A percentile compares a stretch with the other conserved stretches of the same genome.
Evolutionary conservation across 768 basidiomycete genomes (phyloP).

Genomic region (Amanita polypyramis): DNA sequence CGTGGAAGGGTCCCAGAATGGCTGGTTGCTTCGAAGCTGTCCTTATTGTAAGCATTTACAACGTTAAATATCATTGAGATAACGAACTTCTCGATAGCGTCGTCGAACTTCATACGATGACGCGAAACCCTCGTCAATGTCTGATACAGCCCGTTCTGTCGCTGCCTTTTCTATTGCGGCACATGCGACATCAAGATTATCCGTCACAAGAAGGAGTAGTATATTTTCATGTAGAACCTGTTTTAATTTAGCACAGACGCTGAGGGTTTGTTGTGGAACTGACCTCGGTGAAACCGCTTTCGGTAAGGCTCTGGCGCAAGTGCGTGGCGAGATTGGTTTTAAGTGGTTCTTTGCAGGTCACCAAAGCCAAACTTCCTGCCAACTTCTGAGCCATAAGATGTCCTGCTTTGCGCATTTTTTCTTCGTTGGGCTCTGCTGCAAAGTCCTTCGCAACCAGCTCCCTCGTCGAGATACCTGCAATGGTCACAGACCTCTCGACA

Average conservation of each 20-base stretch:
- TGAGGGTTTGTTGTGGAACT: constrained; percentile 4
- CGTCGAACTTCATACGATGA: constrained; percentile 75
- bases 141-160: constrained; percentile 88
- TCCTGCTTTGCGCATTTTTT: constrained; percentile 83
- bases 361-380: constrained; percentile 90
- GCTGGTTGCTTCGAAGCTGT: constrained; percentile 55
- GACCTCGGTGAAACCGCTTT: constrained; percentile 87
- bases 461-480: constrained; percentile 93
- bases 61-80: not conserved
- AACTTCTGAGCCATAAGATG: constrained; percentile 96
- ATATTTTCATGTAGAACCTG: constrained; percentile 63
- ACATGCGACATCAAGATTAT: constrained; percentile 91
- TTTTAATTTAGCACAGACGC: constrained; percentile 32
- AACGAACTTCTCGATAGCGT: constrained; percentile 73
- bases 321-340: constrained; percentile 87
- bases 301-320: constrained; percentile 70
- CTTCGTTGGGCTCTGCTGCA: constrained; percentile 84
- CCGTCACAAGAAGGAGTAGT: constrained; percentile 68
- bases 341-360: constrained; percentile 96
- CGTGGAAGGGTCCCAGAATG: constrained; percentile 85
- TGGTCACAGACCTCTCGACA: constrained; percentile 95
- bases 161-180: constrained; percentile 94
- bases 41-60: not conserved
- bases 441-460: constrained; percentile 96
- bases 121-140: constrained; percentile 86